A percentile compares a stretch with the other conserved stretches of the same genome.
These are phyloP conservation scores for Metschnikowia matae DNA, from an alignment of 805 yeast genomes.

Conservation along the genomic window DNA sequence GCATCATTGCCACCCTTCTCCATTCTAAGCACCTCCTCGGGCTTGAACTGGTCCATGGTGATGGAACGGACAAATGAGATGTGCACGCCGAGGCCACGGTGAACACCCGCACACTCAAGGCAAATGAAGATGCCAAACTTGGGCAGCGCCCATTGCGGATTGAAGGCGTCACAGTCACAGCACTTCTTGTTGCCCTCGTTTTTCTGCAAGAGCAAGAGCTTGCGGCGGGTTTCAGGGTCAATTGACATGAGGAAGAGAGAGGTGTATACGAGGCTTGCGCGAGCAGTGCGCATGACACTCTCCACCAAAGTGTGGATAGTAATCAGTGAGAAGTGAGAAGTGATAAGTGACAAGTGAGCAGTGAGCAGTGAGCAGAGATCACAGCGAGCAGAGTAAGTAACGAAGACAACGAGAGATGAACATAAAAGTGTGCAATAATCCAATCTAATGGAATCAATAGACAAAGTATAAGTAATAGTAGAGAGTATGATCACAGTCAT, in stretches of 20 bases:
- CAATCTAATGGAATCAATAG: no score
- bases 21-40: conserved; percentile 86
- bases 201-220: conserved; percentile 70
- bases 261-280: neutral
- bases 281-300: neutral
- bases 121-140: conserved; percentile 97
- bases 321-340: no score
- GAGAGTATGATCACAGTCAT: no score
- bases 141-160: conserved; percentile 99
- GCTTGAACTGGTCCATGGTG: conserved; percentile 98
- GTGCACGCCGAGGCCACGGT: conserved; percentile 94
- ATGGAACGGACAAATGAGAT: conserved; percentile 93
- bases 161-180: conserved; percentile 91
- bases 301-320: no score
- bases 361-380: no score
- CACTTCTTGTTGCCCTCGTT: conserved; percentile 81
- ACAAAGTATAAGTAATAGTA: no score
- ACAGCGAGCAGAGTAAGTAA: no score
- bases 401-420: no score
- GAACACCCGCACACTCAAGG: conserved; percentile 96
- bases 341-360: no score
- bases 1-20: conserved; percentile 89
- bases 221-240: conserved; percentile 88
- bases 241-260: conserved; percentile 52
- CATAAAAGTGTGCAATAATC: no score